These are phyloP conservation scores for Purshia tridentata DNA, from an alignment of 306 rosid species.

Conservation along the genomic window DNA sequence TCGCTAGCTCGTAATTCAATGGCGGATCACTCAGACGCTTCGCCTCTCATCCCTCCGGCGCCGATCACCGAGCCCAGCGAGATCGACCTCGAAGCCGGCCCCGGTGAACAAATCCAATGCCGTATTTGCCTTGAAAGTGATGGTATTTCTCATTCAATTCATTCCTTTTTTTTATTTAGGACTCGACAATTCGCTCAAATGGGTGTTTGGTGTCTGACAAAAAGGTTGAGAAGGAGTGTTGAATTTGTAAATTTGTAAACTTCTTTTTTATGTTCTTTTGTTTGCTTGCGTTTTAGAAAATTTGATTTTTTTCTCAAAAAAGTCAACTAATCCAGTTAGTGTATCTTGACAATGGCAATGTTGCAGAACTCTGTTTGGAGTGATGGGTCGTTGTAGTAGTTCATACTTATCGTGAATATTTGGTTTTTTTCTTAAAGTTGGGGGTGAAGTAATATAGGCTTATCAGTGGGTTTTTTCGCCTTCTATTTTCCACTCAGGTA, in stretches of 20 bases:
- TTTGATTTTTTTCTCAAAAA: neutral
- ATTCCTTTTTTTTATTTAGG: neutral
- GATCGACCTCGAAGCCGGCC: slow-evolving; percentile 99
- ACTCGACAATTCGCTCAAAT: slow-evolving; percentile 24
- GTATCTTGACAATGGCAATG: neutral
- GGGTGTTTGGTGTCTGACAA: neutral
- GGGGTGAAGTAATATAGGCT: slow-evolving; percentile 13
- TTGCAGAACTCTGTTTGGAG: neutral
- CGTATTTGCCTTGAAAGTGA: slow-evolving; percentile 98
- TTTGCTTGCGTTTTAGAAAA: neutral
- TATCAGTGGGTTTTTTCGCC: slow-evolving; percentile 11
- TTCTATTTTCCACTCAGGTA: slow-evolving; percentile 51
- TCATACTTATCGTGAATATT: neutral
- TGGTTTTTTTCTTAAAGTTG: neutral
- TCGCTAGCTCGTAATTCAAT: slow-evolving; percentile 31
- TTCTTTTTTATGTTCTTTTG: neutral
- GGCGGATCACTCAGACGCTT: slow-evolving; percentile 76
- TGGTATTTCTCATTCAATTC: slow-evolving; percentile 44
- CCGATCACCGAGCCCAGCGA: slow-evolving; percentile 56
- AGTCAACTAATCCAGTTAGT: neutral
- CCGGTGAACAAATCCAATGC: slow-evolving; percentile 92
- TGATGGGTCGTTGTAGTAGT: neutral
- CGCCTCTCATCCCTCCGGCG: slow-evolving; percentile 72
- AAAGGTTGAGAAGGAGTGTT: neutral
- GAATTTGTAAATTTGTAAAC: neutral